Evolutionary conservation across 2,329 filamentous ascomycete species (phyloP), one percentile per base, ranked within the genome.

Genomic region (Neofusicoccum laricinum): DNA sequence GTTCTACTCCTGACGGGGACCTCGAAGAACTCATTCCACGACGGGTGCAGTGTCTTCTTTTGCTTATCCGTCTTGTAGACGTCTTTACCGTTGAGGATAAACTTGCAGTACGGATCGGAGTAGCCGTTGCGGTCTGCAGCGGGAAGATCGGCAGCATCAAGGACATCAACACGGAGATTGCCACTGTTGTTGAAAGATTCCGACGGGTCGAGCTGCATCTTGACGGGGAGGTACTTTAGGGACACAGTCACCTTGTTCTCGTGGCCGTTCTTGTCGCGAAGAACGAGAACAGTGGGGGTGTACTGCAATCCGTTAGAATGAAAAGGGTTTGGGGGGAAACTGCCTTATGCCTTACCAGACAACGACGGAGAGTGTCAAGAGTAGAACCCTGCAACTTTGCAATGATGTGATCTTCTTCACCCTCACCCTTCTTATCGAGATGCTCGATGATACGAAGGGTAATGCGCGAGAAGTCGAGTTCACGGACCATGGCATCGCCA

Each of bases 161-260:
- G 81, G 17, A 99, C 85, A 71, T 98, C 93, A n/a, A 99, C 92
- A 19, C 93, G 91, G 21, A 99, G 88, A 65, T 88, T 93, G 66
- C 95, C 95, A 87, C 97, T 96, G 79, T 99, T 99, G 86, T 97
- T 98, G 83, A 99, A 97, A 73, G 93, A 97, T 79, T 99, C 95
- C 71, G 89, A 92, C 0, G 95, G 91, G 72, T 99, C 93, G 55
- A 99, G 89, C 64, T 88, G 83, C 95, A 99, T 99, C 80, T 91
- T 88, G 66, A 98, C 88, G 0, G 95, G 95, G 25, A 99, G 88
- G 75, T 97, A 99, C 78, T 96, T 96, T 72, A 97, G 85, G 80
- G 91, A 96, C 73, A 99, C 90, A 69, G 90, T 96, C 74, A 99
- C 85, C 73, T 88, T 93, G 80, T 87, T 93, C 30, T 88, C 78